A percentile compares a stretch with the other conserved stretches of the same genome.
These are phyloP conservation scores for Westerdykella sp. DNA, from an alignment of 2,329 filamentous ascomycete genomes.

Conservation along the genomic window DNA sequence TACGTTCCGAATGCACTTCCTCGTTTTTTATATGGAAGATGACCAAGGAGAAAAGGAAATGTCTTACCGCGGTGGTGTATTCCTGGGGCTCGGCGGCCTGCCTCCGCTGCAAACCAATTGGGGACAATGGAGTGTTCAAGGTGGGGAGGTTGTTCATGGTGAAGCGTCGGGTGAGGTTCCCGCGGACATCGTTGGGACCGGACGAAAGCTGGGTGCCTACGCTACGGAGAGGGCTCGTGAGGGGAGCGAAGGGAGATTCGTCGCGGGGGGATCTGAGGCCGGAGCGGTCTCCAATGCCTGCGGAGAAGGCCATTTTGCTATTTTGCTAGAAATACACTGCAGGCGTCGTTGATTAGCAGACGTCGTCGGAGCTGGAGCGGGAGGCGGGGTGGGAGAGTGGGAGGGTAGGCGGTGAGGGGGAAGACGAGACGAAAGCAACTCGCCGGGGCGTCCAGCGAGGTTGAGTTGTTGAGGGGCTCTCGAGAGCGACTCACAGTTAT, in stretches of 20 bases:
- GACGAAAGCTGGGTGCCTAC: slow-evolving; percentile 58
- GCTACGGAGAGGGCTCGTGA: slow-evolving; percentile 62
- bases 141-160: slow-evolving; percentile 80
- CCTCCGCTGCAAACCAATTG: slow-evolving; percentile 50
- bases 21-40: not conserved
- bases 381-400: slow-evolving; percentile 24
- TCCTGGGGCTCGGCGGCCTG: slow-evolving; percentile 51
- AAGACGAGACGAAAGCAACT: too few relatives aligned
- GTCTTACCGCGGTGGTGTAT: slow-evolving; percentile 49
- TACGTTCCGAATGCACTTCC: slow-evolving; percentile 3
- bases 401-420: slow-evolving; percentile 30
- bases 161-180: slow-evolving; percentile 80
- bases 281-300: slow-evolving; percentile 59
- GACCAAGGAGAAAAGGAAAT: slow-evolving; percentile 11
- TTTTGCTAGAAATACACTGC: slow-evolving; percentile 37
- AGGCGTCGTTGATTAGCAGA: slow-evolving; percentile 20
- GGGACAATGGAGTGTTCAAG: slow-evolving; percentile 63
- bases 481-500: too few relatives aligned
- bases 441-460: too few relatives aligned
- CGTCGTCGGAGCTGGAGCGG: slow-evolving; percentile 12
- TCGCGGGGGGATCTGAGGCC: slow-evolving; percentile 72
- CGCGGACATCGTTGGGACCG: slow-evolving; percentile 62
- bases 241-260: slow-evolving; percentile 67
- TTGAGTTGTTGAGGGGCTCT: too few relatives aligned
- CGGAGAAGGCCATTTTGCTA: slow-evolving; percentile 57